phyloP scores from a whole-genome alignment of 768 basidiomycete genomes.

The Tylopilus cervinicoccineus region DNA sequence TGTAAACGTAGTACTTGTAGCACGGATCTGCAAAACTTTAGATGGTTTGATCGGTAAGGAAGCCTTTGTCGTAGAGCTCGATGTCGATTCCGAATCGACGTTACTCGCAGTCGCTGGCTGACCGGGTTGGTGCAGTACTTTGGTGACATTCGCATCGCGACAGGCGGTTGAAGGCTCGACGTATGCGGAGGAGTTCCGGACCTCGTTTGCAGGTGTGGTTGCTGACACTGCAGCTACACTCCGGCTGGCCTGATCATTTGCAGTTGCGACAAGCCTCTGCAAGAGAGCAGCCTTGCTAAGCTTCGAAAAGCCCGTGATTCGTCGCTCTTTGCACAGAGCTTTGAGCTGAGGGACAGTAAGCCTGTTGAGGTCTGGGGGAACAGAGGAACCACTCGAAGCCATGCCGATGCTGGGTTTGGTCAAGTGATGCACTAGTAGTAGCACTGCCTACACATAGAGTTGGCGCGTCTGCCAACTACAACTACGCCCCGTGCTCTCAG shows the following conservation, averaged over 20 bases:
- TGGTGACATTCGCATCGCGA: not conserved
- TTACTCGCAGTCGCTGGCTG: not conserved
- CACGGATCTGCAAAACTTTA: not conserved
- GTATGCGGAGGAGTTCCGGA: not conserved
- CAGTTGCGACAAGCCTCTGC: constrained; percentile 35
- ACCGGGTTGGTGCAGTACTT: not conserved
- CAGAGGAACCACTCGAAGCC: constrained; percentile 1
- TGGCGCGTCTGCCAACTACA: too few relatives aligned
- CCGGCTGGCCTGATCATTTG: too few relatives aligned
- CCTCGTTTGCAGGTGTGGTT: not conserved
- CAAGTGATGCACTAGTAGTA: not conserved
- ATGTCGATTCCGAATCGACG: not conserved
- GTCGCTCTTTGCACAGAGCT: constrained; percentile 60
- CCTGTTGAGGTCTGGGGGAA: constrained; percentile 24
- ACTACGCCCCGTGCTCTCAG: constrained; percentile 7
- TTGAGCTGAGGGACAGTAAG: constrained; percentile 64
- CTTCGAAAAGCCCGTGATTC: constrained; percentile 64
- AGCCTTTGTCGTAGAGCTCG: not conserved
- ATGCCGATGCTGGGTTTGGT: constrained; percentile 5
- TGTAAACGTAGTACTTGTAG: not conserved
- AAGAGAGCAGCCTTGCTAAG: constrained; percentile 56
- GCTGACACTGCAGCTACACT: too few relatives aligned
- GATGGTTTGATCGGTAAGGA: not conserved
- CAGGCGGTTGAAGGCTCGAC: not conserved
- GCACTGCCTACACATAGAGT: too few relatives aligned